Evolutionary conservation across 2,329 filamentous ascomycete genomes (phyloP).

Genomic region (Claviceps pazoutovae): DNA sequence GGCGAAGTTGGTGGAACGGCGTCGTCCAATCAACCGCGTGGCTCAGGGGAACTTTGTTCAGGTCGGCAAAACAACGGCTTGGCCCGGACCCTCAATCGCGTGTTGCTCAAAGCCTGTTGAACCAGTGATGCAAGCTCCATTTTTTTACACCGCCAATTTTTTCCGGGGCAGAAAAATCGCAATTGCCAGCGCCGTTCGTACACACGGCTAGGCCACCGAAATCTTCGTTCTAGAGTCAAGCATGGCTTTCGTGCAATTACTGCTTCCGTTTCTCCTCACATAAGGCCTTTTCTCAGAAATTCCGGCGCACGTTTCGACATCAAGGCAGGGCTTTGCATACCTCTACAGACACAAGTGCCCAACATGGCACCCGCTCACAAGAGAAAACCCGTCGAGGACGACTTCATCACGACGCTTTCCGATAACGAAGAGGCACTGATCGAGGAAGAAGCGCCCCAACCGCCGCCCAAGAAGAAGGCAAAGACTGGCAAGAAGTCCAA

Average conservation of each 20-base stretch:
- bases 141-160: slow-evolving; percentile 13
- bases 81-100: not conserved
- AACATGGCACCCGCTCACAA: slow-evolving; percentile 34
- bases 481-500: slow-evolving; percentile 29
- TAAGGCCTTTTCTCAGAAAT: not conserved
- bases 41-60: not conserved
- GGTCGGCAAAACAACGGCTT: slow-evolving; percentile 11
- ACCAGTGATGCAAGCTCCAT: not conserved
- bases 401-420: slow-evolving; percentile 46
- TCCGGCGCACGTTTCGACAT: not conserved
- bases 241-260: not conserved
- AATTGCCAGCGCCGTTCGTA: not conserved
- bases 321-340: not conserved
- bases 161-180: slow-evolving; percentile 12
- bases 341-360: slow-evolving; percentile 5
- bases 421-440: slow-evolving; percentile 39
- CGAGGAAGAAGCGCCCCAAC: slow-evolving; percentile 36
- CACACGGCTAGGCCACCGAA: not conserved
- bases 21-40: slow-evolving; percentile 28
- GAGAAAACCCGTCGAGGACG: slow-evolving; percentile 36
- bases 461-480: slow-evolving; percentile 33
- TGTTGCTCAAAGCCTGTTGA: not conserved
- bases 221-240: not conserved
- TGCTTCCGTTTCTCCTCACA: not conserved
- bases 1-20: slow-evolving; percentile 5